These are phyloP conservation scores for Starmerella tilneyi DNA, from an alignment of 805 yeast species.

Conservation along the genomic window DNA sequence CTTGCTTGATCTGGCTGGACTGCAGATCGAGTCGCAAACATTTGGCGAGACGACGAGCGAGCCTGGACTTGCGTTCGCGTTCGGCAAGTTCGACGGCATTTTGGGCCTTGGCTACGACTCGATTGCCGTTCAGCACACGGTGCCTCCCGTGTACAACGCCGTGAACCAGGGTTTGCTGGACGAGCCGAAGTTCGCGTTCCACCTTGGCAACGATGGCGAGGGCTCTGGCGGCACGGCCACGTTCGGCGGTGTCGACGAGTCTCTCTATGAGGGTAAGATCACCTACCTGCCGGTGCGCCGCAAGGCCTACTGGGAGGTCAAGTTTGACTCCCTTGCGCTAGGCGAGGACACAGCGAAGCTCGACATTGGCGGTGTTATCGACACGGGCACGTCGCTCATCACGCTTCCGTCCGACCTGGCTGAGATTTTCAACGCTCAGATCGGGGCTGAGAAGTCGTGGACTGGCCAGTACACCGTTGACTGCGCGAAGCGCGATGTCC, in stretches of 20 bases:
- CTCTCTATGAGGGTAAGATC: constrained; percentile 68
- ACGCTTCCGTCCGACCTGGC: constrained; percentile 93
- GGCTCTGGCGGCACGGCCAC: constrained; percentile 85
- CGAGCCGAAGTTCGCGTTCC: constrained; percentile 76
- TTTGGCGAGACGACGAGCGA: constrained; percentile 96
- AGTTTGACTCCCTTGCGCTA: constrained; percentile 77
- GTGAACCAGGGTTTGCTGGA: constrained; percentile 71
- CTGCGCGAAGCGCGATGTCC: constrained; percentile 68
- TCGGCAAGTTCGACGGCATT: constrained; percentile 97
- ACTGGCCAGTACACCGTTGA: constrained; percentile 93
- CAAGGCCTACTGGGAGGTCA: constrained; percentile 99
- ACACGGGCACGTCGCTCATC: constrained; percentile 95
- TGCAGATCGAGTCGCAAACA: constrained; percentile 76
- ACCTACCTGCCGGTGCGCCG: constrained; percentile 97
- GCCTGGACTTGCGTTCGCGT: constrained; percentile 96
- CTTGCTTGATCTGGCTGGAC: constrained; percentile 66
- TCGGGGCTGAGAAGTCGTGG: constrained; percentile 97
- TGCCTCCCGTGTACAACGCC: constrained; percentile 92
- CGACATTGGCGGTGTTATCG: constrained; percentile 92
- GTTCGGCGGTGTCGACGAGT: constrained; percentile 83
- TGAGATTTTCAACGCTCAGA: constrained; percentile 86
- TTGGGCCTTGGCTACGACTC: constrained; percentile 90
- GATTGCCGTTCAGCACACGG: constrained; percentile 77
- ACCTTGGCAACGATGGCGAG: constrained; percentile 66
- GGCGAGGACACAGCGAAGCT: constrained; percentile 87